These are phyloP conservation scores for Escovopsis sp. DNA, from an alignment of 2,329 filamentous ascomycete genomes.

Conservation along the genomic window DNA sequence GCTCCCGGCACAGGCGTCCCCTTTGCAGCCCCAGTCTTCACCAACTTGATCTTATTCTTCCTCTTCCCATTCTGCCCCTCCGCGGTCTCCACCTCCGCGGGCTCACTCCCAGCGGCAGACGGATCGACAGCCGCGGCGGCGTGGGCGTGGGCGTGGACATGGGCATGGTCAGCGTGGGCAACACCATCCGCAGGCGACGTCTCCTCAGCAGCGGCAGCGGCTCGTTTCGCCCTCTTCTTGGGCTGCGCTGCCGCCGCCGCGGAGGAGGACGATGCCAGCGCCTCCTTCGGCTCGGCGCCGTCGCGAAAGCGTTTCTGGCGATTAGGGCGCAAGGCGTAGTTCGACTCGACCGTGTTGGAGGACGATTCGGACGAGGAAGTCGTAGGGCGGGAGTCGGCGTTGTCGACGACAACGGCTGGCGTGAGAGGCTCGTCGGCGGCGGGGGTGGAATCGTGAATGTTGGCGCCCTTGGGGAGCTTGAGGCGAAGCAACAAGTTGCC, in stretches of 20 bases:
- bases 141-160: no score
- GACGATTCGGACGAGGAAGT: constrained; percentile 38
- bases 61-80: constrained; percentile 12
- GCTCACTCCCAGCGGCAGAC: no score
- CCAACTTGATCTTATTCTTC: constrained; percentile 24
- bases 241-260: constrained; percentile 15
- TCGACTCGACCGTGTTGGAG: constrained; percentile 32
- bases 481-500: constrained; percentile 19
- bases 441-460: constrained; percentile 22
- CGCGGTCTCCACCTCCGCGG: no score
- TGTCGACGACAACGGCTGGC: constrained; percentile 23
- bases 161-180: no score
- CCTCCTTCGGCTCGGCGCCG: constrained; percentile 27
- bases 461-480: constrained; percentile 26
- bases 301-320: constrained; percentile 38
- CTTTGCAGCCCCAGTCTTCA: constrained; percentile 17
- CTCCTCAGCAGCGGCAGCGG: constrained; percentile 1
- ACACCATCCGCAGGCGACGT: no score
- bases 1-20: constrained; percentile 14
- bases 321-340: constrained; percentile 39
- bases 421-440: constrained; percentile 8
- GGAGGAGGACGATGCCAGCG: no score
- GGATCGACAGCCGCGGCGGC: constrained; percentile 7
- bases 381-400: constrained; percentile 34
- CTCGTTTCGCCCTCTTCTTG: constrained; percentile 22